A percentile compares a stretch with the other conserved stretches of the same genome.
phyloP scores from a whole-genome alignment of 352 stramenopile species.

The Globisporangium heterothallicum region DNA sequence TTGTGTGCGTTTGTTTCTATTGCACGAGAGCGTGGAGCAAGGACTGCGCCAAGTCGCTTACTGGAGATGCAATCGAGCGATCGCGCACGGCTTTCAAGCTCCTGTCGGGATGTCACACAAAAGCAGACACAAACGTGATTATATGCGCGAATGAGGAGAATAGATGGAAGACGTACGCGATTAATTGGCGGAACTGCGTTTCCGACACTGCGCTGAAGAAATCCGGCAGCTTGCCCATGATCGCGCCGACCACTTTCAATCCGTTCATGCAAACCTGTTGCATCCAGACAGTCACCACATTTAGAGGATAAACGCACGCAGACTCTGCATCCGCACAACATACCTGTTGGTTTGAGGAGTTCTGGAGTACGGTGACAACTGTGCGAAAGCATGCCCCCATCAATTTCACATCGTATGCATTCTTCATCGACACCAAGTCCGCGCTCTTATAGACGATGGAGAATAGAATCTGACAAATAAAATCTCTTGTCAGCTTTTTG shows the following conservation, averaged over 20 bases:
- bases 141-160: neutral
- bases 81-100: conserved; percentile 33
- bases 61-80: conserved; percentile 14
- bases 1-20: neutral
- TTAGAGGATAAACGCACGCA: no score
- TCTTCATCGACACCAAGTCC: neutral
- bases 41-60: conserved; percentile 44
- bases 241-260: conserved; percentile 47
- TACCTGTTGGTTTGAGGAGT: neutral
- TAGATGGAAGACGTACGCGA: conserved; percentile 17
- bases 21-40: conserved; percentile 29
- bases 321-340: no score
- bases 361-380: neutral
- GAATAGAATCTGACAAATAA: conserved; percentile 12
- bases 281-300: neutral
- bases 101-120: conserved; percentile 15
- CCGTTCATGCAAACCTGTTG: conserved; percentile 43
- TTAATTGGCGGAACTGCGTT: conserved; percentile 20
- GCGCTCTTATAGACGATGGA: conserved; percentile 12
- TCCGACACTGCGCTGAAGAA: conserved; percentile 26
- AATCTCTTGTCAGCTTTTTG: neutral
- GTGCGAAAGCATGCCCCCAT: neutral
- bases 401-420: neutral
- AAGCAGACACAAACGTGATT: neutral
- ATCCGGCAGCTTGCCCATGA: conserved; percentile 44